Evolutionary conservation across 1,284 basidiomycete genomes (phyloP).

Genomic region (Trametes polyzona): DNA sequence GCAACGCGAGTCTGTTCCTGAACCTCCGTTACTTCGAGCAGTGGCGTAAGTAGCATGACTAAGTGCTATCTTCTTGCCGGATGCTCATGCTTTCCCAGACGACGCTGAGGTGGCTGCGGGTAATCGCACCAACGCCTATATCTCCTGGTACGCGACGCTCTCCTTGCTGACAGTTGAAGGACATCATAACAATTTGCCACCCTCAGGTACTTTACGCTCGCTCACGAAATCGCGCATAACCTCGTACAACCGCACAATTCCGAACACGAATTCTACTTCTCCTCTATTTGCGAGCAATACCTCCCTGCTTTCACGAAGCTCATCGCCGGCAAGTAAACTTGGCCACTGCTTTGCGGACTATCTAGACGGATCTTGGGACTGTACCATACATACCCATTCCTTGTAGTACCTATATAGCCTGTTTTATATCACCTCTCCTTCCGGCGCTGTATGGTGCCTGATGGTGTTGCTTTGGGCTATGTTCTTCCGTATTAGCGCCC

Average conservation of each 20-base stretch:
- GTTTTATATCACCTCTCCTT: background rate
- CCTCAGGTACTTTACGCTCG: slow-evolving; percentile 84
- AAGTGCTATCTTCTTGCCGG: too few relatives aligned
- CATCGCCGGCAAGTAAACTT: slow-evolving; percentile 14
- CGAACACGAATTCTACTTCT: slow-evolving; percentile 94
- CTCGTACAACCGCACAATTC: slow-evolving; percentile 79
- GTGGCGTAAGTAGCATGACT: slow-evolving; percentile 92
- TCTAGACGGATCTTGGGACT: slow-evolving; percentile 5
- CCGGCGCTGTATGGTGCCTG: too few relatives aligned
- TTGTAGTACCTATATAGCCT: background rate
- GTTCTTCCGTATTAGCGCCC: slow-evolving; percentile 1
- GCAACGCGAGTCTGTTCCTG: slow-evolving; percentile 87
- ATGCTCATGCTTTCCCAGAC: slow-evolving; percentile 56
- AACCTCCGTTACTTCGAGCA: slow-evolving; percentile 87
- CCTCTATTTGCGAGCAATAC: slow-evolving; percentile 77
- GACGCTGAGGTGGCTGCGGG: slow-evolving; percentile 69
- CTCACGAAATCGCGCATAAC: slow-evolving; percentile 92
- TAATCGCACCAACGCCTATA: slow-evolving; percentile 68
- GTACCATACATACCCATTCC: slow-evolving; percentile 1
- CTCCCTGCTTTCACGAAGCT: slow-evolving; percentile 24
- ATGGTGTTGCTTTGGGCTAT: too few relatives aligned
- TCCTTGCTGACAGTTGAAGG: background rate
- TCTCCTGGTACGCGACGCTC: slow-evolving; percentile 66
- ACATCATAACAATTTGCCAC: background rate
- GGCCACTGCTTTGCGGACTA: background rate